Evolutionary conservation across 2,329 filamentous ascomycete genomes (phyloP).

Genomic region (Beauveria brongniartii): DNA sequence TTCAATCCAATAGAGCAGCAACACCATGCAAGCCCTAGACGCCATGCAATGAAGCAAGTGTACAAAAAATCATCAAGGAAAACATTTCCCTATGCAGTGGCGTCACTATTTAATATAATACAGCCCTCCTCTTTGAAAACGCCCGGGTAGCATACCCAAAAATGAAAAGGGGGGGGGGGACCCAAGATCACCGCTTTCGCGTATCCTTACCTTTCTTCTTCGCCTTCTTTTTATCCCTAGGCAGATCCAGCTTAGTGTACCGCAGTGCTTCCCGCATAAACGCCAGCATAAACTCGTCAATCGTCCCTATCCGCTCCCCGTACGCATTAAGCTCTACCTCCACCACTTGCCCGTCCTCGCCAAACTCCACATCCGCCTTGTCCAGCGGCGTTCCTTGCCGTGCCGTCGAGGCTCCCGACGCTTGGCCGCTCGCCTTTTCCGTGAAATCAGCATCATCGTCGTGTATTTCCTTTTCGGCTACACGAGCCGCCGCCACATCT

Average conservation of each 20-base stretch:
- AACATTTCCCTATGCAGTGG: background rate
- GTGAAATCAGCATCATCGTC: conserved; percentile 81
- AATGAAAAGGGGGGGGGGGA: background rate
- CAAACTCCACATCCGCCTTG: conserved; percentile 23
- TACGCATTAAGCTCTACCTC: conserved; percentile 50
- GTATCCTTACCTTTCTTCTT: conserved; percentile 53
- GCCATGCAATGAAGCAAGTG: conserved; percentile 4
- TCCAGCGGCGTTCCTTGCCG: conserved; percentile 43
- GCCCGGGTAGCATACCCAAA: conserved; percentile 1
- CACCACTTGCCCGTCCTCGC: conserved; percentile 25
- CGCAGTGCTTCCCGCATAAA: conserved; percentile 57
- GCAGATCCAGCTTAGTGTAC: conserved; percentile 52
- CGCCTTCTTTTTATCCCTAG: conserved; percentile 56
- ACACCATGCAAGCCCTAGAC: background rate
- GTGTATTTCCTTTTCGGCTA: conserved; percentile 82
- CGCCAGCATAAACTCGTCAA: conserved; percentile 69
- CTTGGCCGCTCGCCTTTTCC: conserved; percentile 45
- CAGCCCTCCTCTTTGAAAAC: background rate
- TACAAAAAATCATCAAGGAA: background rate
- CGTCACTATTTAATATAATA: conserved; percentile 3
- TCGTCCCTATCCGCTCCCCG: conserved; percentile 48
- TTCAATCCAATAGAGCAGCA: background rate
- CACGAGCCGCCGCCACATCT: conserved; percentile 78
- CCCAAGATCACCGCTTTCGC: conserved; percentile 34
- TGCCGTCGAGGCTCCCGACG: conserved; percentile 42